Evolutionary conservation across 768 basidiomycete genomes (phyloP).

Genomic region (Tylopilus vinaceipallidus): DNA sequence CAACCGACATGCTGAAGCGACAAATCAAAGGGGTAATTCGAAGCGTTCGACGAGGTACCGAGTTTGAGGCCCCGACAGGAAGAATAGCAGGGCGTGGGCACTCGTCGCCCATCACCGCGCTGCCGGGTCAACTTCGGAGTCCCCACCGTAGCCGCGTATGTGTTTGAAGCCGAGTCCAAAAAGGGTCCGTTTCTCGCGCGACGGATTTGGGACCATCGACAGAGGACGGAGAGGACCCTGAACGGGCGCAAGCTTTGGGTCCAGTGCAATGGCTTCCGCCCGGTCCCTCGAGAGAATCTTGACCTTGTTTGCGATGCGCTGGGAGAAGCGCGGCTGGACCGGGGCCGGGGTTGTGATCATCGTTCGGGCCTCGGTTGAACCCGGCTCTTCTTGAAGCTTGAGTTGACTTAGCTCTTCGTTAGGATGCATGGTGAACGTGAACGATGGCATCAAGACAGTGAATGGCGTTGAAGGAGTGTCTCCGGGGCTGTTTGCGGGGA

Average conservation of each 20-base stretch:
- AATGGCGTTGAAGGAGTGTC: conserved; percentile 16
- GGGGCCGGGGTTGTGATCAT: neutral
- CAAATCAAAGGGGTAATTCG: neutral
- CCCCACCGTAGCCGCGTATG: neutral
- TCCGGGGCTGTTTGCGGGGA: conserved; percentile 6
- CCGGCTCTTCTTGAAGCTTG: neutral
- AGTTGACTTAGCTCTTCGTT: neutral
- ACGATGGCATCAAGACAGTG: conserved; percentile 11
- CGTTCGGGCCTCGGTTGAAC: neutral
- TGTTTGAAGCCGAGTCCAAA: conserved; percentile 23
- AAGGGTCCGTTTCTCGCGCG: conserved; percentile 17
- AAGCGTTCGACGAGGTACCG: neutral
- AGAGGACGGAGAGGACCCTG: conserved; percentile 32
- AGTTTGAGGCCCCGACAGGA: neutral
- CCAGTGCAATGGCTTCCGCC: conserved; percentile 24
- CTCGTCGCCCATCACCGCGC: conserved; percentile 1
- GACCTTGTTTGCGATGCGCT: conserved; percentile 15
- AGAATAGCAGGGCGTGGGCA: neutral
- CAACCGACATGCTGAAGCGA: conserved; percentile 1
- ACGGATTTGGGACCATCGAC: conserved; percentile 20
- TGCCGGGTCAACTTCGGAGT: neutral
- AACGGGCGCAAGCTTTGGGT: conserved; percentile 34
- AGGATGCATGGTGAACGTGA: conserved; percentile 14
- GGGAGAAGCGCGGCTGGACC: conserved; percentile 4
- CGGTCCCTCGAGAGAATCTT: conserved; percentile 25